These are phyloP conservation scores for Raphanus hybrid DNA, from an alignment of 441 rosid species.

Conservation along the genomic window DNA sequence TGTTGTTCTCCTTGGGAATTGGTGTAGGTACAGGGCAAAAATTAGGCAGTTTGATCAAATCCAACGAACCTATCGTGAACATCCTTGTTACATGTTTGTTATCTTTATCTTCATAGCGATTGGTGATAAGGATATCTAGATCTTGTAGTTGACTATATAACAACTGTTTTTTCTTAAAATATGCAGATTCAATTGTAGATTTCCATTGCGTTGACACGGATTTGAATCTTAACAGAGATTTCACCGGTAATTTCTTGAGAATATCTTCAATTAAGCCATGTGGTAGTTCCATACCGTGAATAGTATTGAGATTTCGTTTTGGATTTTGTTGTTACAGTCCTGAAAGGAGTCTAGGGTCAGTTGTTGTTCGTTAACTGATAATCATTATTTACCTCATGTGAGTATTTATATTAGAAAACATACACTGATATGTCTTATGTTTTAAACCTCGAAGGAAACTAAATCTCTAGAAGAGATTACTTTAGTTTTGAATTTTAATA, in stretches of 20 bases:
- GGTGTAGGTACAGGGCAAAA: neutral
- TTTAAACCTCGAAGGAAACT: too few relatives aligned
- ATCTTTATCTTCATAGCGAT: neutral
- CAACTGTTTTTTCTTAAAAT: neutral
- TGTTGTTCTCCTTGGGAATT: neutral
- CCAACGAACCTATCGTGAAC: neutral
- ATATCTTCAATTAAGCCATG: neutral
- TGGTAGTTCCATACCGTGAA: neutral
- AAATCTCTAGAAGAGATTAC: too few relatives aligned
- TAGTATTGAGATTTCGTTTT: neutral
- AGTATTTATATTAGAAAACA: too few relatives aligned
- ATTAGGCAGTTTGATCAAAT: neutral
- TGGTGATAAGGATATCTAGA: neutral
- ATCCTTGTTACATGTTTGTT: neutral
- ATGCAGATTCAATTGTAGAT: neutral
- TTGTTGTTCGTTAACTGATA: too few relatives aligned
- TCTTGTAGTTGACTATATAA: neutral
- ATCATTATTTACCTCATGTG: too few relatives aligned
- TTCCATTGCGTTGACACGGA: neutral
- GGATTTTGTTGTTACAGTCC: too few relatives aligned
- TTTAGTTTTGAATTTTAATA: too few relatives aligned
- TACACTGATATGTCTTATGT: too few relatives aligned
- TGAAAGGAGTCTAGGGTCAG: too few relatives aligned
- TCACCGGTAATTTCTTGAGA: neutral
- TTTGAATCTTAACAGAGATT: neutral